These are phyloP conservation scores for Dactylellina cionopaga DNA, from an alignment of 2,329 filamentous ascomycete species.

Conservation along the genomic window DNA sequence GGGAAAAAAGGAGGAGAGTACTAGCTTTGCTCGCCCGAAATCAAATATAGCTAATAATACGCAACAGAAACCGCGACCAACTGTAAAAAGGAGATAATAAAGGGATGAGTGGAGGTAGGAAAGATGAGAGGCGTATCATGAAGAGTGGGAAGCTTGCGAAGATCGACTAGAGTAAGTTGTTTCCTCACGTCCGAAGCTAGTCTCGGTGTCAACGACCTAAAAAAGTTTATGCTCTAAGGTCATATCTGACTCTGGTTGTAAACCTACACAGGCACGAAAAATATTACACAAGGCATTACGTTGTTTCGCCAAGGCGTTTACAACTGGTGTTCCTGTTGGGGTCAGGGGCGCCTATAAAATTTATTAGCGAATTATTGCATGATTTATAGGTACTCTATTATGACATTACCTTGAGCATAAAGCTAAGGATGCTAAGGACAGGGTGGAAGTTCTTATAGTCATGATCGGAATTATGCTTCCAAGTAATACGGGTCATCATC, in stretches of 20 bases:
- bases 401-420: slow-evolving; percentile 81
- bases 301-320: slow-evolving; percentile 97
- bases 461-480: slow-evolving; percentile 73
- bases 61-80: too few relatives aligned
- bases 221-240: slow-evolving; percentile 98
- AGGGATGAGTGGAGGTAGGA: neutral
- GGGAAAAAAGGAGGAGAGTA: slow-evolving; percentile 13
- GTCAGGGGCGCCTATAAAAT: slow-evolving; percentile 82
- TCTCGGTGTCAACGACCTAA: slow-evolving; percentile 61
- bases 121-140: neutral
- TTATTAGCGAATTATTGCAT: slow-evolving; percentile 18
- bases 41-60: too few relatives aligned
- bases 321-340: slow-evolving; percentile 90
- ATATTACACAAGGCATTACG: slow-evolving; percentile 94
- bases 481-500: slow-evolving; percentile 98
- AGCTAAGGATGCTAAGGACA: slow-evolving; percentile 95
- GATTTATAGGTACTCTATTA: neutral
- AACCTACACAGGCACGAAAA: slow-evolving; percentile 94
- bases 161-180: too few relatives aligned
- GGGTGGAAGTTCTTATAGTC: slow-evolving; percentile 96
- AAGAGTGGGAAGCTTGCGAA: neutral
- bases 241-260: slow-evolving; percentile 99
- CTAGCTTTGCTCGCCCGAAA: too few relatives aligned
- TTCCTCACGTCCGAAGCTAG: neutral
- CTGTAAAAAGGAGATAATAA: too few relatives aligned